phyloP scores from a whole-genome alignment of 2,329 filamentous ascomycete genomes.

The Apiospora kogelbergensis region DNA sequence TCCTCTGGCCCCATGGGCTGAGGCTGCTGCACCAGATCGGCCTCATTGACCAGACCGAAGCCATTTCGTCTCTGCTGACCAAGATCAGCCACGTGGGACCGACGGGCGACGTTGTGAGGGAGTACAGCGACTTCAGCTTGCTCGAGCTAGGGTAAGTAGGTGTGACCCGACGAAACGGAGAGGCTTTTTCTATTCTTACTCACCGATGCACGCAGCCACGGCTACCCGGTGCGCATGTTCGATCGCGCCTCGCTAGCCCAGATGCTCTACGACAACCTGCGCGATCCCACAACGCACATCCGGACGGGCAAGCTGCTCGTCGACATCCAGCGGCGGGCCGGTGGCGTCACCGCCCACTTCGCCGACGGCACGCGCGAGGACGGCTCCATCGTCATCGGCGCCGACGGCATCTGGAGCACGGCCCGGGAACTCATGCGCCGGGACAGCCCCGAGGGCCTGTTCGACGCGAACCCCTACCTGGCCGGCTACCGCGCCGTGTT shows the following conservation, averaged over 20 bases:
- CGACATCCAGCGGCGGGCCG: background rate
- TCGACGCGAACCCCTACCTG: background rate
- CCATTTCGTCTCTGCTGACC: background rate
- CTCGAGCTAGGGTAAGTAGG: background rate
- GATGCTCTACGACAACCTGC: background rate
- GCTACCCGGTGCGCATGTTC: slow-evolving; percentile 5
- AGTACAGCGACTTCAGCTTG: background rate
- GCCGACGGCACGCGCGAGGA: slow-evolving; percentile 14
- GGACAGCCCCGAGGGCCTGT: background rate
- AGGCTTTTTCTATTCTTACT: background rate
- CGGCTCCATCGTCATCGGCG: slow-evolving; percentile 13
- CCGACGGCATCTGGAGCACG: slow-evolving; percentile 9
- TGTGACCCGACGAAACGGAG: background rate
- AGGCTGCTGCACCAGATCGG: slow-evolving; percentile 12
- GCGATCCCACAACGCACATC: background rate
- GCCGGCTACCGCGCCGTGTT: background rate
- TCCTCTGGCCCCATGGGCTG: background rate
- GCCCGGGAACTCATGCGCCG: slow-evolving; percentile 1
- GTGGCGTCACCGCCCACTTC: background rate
- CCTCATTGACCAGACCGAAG: background rate
- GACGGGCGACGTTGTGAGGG: background rate
- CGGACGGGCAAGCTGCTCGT: background rate
- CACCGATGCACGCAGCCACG: background rate
- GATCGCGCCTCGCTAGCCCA: background rate
- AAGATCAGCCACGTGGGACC: background rate